Evolutionary conservation across 2,329 filamentous ascomycete genomes (phyloP).

Genomic region (Xylariaceae sp.): DNA sequence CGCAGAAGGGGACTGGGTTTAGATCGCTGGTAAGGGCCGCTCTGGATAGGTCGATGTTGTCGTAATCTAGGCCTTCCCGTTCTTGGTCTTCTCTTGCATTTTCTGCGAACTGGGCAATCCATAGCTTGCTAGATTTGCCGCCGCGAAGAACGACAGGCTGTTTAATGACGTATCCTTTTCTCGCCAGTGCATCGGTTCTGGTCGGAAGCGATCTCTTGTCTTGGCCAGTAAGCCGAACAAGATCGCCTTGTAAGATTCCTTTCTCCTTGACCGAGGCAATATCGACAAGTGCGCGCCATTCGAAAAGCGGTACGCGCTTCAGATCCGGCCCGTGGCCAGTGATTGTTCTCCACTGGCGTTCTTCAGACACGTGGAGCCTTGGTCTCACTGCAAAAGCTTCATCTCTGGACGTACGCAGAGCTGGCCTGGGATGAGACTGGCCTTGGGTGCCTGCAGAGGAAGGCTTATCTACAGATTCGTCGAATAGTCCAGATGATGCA

Average conservation of each 20-base stretch:
- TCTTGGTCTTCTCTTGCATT: constrained; percentile 50
- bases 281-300: constrained; percentile 65
- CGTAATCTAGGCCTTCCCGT: constrained; percentile 42
- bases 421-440: not conserved
- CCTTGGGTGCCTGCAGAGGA: not conserved
- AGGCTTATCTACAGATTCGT: constrained; percentile 2
- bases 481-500: not conserved
- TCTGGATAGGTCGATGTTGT: constrained; percentile 49
- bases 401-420: constrained; percentile 1
- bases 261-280: constrained; percentile 61
- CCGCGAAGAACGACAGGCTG: constrained; percentile 64
- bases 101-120: constrained; percentile 61
- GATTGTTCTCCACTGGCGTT: constrained; percentile 65
- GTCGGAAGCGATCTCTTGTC: constrained; percentile 70
- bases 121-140: constrained; percentile 68
- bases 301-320: constrained; percentile 63
- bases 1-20: constrained; percentile 62
- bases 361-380: constrained; percentile 58
- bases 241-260: constrained; percentile 67
- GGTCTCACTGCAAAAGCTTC: constrained; percentile 26
- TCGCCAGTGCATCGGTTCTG: constrained; percentile 63
- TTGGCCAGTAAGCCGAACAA: constrained; percentile 63
- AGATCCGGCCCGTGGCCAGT: constrained; percentile 65
- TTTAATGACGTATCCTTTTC: constrained; percentile 69
- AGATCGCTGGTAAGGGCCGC: constrained; percentile 53